Base-by-base conservation (phyloP, 1,284 basidiomycete species). In the Lentinula novae-zelandiae region DNA sequence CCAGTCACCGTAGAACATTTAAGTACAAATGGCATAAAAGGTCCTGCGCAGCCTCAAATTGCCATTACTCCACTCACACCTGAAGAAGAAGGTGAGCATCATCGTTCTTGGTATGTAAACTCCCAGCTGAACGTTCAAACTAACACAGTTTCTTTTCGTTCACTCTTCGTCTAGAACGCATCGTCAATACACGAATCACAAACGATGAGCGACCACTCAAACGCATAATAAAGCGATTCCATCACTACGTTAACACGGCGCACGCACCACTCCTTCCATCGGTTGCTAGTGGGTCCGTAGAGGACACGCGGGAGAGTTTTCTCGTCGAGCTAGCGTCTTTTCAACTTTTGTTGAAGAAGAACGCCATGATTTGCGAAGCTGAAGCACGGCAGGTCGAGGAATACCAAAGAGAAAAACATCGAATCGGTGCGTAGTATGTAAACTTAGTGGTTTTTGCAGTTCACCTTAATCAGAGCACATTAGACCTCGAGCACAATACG, bases 341-440 rank as follows among this genome's bases (percentile, higher is more conserved):
- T 68, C 83, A 89, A 68, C 70, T 92, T 62, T 74, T 83, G 57
- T 74, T 93, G 65, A 83, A 86, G 74, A 93, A 92, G 74, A 87
- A 82, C 63, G 76, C 80, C 38, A 87, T 92, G 84, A 85, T 90
- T 53, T 92, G 90, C 68, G 87, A 91, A 68, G 90, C 90, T 6
- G 90, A 93, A 74, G 82, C 82, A 54, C 78, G 90, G 66, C 89
- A 93, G 72, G 90, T 91, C 1, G 86, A 90, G 67, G 87, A 90
- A 71, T 93, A 93, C 69, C 81, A 89, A 66, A 76, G 79, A 46
- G 89, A 92, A 68, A 82, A 82, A 56, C 79, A 82, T 64, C 75
- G 82, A 65, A 90, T 92, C 69, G 87, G 90, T 89, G 69, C 52
- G 83, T 77, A 20, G 22, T 3, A 12, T 20, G 17, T 20, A 0